A percentile compares a stretch with the other conserved stretches of the same genome.
These are phyloP conservation scores for Microcera coccophila DNA, from an alignment of 2,329 filamentous ascomycete species.

Conservation along the genomic window DNA sequence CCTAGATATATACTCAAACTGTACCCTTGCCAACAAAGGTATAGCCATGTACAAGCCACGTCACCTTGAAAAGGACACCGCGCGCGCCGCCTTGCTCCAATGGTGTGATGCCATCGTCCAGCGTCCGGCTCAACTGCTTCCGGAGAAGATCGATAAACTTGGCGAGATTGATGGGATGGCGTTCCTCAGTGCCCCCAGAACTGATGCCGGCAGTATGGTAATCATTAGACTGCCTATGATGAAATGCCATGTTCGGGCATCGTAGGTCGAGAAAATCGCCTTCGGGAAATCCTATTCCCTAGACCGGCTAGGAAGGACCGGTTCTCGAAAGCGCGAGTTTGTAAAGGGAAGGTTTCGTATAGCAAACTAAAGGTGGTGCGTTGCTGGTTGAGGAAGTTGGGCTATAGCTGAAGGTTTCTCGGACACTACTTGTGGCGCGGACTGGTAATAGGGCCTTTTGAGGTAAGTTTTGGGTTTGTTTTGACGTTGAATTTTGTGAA, in stretches of 20 bases:
- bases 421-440: too few species aligned
- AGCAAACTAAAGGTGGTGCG: too few species aligned
- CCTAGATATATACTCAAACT: constrained; percentile 26
- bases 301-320: too few species aligned
- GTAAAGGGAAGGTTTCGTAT: too few species aligned
- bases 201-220: too few species aligned
- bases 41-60: constrained; percentile 39
- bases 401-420: too few species aligned
- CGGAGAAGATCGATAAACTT: constrained; percentile 30
- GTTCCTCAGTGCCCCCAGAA: neutral
- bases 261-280: constrained; percentile 6
- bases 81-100: constrained; percentile 31
- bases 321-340: too few species aligned
- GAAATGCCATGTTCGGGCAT: constrained; percentile 22
- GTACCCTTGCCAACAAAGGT: constrained; percentile 42
- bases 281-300: too few species aligned
- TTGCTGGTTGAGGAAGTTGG: too few species aligned
- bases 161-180: constrained; percentile 28
- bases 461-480: constrained; percentile 15
- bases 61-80: constrained; percentile 40
- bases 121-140: constrained; percentile 27
- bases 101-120: constrained; percentile 29
- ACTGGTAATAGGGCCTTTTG: too few species aligned
- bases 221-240: too few species aligned
- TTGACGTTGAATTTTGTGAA: constrained; percentile 25